These are phyloP conservation scores for Stephania yunnanensis DNA, from an alignment of 164 flowering plant genomes.

Conservation along the genomic window DNA sequence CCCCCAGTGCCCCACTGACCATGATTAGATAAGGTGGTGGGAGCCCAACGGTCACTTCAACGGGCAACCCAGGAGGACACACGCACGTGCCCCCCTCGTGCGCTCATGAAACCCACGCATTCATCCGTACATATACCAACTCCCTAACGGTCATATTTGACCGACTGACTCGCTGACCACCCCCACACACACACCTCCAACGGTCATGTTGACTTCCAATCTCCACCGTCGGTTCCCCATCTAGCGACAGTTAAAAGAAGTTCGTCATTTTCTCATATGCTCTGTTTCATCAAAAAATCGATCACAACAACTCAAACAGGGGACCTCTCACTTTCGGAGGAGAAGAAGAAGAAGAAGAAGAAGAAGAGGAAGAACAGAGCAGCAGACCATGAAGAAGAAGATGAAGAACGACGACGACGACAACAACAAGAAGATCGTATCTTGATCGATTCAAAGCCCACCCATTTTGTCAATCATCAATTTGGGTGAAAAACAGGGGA, in stretches of 20 bases:
- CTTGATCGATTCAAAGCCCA: slow-evolving; percentile 16
- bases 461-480: slow-evolving; percentile 12
- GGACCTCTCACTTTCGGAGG: neutral
- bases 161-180: slow-evolving; percentile 1
- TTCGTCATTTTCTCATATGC: slow-evolving; percentile 12
- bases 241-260: slow-evolving; percentile 28
- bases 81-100: slow-evolving; percentile 33
- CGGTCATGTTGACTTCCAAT: slow-evolving; percentile 58
- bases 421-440: neutral
- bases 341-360: neutral
- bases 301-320: slow-evolving; percentile 3
- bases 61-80: slow-evolving; percentile 13
- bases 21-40: neutral
- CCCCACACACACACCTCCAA: slow-evolving; percentile 26
- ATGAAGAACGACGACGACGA: slow-evolving; percentile 1
- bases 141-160: slow-evolving; percentile 22
- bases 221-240: slow-evolving; percentile 39
- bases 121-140: slow-evolving; percentile 28
- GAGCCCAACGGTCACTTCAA: slow-evolving; percentile 42
- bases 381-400: slow-evolving; percentile 14
- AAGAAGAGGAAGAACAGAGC: slow-evolving; percentile 4
- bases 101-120: slow-evolving; percentile 12
- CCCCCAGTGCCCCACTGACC: neutral
- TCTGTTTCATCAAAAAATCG: slow-evolving; percentile 22
- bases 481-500: neutral